A percentile compares a stretch with the other conserved stretches of the same genome.
Conservation (phyloP, 306 rosid genomes). For the Gynostemma pentaphyllum region DNA sequence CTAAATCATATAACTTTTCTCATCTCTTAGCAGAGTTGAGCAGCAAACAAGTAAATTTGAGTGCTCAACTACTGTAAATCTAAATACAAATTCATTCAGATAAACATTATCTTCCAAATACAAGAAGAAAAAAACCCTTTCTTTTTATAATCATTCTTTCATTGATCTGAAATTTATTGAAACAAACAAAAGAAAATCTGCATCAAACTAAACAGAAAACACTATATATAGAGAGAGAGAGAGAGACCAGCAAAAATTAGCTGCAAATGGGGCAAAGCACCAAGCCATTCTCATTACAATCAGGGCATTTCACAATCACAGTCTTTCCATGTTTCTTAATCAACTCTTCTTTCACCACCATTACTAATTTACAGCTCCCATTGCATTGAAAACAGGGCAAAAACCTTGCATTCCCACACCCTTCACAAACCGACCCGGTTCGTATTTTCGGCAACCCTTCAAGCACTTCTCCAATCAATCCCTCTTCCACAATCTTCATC, state of each 20-base stretch:
- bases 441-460: conserved; percentile 50
- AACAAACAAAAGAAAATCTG: neutral
- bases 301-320: conserved; percentile 40
- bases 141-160: neutral
- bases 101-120: no score
- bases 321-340: conserved; percentile 22
- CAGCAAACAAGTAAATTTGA: no score
- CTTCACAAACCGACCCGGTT: conserved; percentile 56
- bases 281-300: conserved; percentile 85
- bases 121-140: neutral
- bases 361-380: conserved; percentile 65
- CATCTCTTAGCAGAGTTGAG: no score
- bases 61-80: no score
- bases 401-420: conserved; percentile 74
- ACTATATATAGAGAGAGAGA: neutral
- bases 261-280: conserved; percentile 71
- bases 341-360: conserved; percentile 21
- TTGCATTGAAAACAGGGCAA: conserved; percentile 67
- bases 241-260: conserved; percentile 18
- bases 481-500: conserved; percentile 53
- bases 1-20: no score
- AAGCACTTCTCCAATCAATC: conserved; percentile 40
- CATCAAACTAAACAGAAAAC: neutral
- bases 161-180: neutral
- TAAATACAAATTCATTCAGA: no score